A percentile compares a stretch with the other conserved stretches of the same genome.
phyloP scores from a whole-genome alignment of 768 basidiomycete genomes.

The Suillus ampliporus region DNA sequence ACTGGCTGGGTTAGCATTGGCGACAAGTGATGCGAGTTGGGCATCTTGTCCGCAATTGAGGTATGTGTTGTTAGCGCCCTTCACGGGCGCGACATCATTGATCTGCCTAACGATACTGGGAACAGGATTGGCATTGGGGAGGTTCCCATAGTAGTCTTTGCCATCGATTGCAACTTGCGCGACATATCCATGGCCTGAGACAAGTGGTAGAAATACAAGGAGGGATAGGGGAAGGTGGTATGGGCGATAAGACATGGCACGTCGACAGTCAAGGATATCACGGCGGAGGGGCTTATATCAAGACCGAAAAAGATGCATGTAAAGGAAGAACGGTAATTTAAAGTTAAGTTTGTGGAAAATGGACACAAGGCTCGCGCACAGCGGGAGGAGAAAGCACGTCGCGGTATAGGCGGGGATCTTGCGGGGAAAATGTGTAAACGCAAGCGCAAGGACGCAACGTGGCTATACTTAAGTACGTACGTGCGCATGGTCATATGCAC shows the following conservation, averaged over 20 bases:
- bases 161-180: slow-evolving; percentile 50
- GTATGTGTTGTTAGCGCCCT: slow-evolving; percentile 60
- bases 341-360: slow-evolving; percentile 12
- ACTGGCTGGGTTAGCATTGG: slow-evolving; percentile 65
- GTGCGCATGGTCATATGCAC: neutral
- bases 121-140: slow-evolving; percentile 44
- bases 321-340: slow-evolving; percentile 5
- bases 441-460: slow-evolving; percentile 25
- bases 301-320: neutral
- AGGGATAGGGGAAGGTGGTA: slow-evolving; percentile 1
- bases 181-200: slow-evolving; percentile 50
- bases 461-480: slow-evolving; percentile 4
- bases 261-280: neutral
- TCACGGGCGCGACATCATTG: slow-evolving; percentile 49
- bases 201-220: slow-evolving; percentile 18
- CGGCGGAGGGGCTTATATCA: neutral
- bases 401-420: slow-evolving; percentile 15
- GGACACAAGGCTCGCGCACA: slow-evolving; percentile 16
- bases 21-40: slow-evolving; percentile 53
- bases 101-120: slow-evolving; percentile 53
- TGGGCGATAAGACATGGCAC: slow-evolving; percentile 1
- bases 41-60: slow-evolving; percentile 67
- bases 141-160: slow-evolving; percentile 47
- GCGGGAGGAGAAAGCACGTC: slow-evolving; percentile 6
- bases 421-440: slow-evolving; percentile 22